Percentiles rank a stretch among this genome's conserved stretches.
phyloP scores from a whole-genome alignment of 176 grass and related monocot species.

The Oryza officinalis region DNA sequence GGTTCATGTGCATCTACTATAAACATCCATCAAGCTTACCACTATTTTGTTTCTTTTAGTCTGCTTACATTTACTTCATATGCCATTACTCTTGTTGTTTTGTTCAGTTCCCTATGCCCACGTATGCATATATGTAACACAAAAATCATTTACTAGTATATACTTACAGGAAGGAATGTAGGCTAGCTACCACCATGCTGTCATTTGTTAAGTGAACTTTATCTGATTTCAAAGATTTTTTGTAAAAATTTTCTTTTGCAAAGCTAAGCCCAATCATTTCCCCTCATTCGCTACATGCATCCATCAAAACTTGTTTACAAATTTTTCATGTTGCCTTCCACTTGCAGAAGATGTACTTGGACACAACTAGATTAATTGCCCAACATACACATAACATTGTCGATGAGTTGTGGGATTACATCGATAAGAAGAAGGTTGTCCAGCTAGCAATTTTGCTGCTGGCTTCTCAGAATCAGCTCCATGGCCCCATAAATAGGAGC shows the following conservation, averaged over 20 bases:
- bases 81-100: too few species aligned
- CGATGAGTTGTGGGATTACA: neutral
- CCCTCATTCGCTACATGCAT: neutral
- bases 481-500: neutral
- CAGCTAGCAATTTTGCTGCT: neutral
- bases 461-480: neutral
- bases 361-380: conserved; percentile 26
- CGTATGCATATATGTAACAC: too few species aligned
- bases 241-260: neutral
- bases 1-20: too few species aligned
- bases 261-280: neutral
- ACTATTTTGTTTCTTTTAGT: too few species aligned
- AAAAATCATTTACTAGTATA: too few species aligned
- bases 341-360: conserved; percentile 8
- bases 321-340: neutral
- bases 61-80: too few species aligned
- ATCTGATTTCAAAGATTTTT: neutral
- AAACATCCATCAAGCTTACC: too few species aligned
- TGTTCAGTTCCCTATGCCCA: too few species aligned
- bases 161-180: too few species aligned
- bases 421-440: neutral
- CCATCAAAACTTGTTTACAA: neutral
- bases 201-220: neutral
- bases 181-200: neutral
- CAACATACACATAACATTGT: neutral